Evolutionary conservation across 2,329 filamentous ascomycete species (phyloP).

Genomic region (Blumeria graminis): DNA sequence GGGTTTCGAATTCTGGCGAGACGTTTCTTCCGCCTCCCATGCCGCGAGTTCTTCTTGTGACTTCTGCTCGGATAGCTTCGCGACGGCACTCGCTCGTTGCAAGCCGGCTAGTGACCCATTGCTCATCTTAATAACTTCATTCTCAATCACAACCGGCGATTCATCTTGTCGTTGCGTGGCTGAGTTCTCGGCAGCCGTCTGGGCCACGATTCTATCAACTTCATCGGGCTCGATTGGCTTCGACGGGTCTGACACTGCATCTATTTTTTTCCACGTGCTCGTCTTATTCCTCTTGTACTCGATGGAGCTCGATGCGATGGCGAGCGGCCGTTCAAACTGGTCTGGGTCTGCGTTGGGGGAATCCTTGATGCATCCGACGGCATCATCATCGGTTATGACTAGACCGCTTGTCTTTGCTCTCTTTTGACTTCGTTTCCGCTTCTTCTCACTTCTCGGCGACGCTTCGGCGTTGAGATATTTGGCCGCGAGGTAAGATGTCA

Average conservation of each 20-base stretch:
- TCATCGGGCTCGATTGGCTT: constrained; percentile 28
- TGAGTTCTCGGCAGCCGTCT: constrained; percentile 41
- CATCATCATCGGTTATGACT: constrained; percentile 41
- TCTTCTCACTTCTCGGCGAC: constrained; percentile 31
- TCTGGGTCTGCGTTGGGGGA: constrained; percentile 20
- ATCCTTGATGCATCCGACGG: constrained; percentile 13
- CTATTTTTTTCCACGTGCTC: constrained; percentile 55
- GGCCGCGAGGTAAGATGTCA: constrained; percentile 70
- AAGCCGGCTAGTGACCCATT: constrained; percentile 72
- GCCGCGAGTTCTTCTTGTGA: constrained; percentile 36
- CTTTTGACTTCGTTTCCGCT: constrained; percentile 35
- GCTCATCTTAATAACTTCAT: constrained; percentile 47
- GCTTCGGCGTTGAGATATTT: constrained; percentile 60
- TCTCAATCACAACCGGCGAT: constrained; percentile 23
- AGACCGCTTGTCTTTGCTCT: constrained; percentile 23
- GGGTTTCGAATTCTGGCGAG: constrained; percentile 20
- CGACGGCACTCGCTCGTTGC: constrained; percentile 61
- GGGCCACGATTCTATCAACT: constrained; percentile 57
- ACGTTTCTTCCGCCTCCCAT: constrained; percentile 21
- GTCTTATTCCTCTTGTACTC: constrained; percentile 57
- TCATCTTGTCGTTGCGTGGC: constrained; percentile 26
- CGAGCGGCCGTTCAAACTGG: constrained; percentile 26
- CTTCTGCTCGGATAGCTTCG: constrained; percentile 39
- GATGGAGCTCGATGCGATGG: constrained; percentile 22
- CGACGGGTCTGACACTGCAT: constrained; percentile 17